Evolutionary conservation across 1,139 yeast species (phyloP), one percentile per base, ranked within the genome.

Genomic region (Blastobotrys raffinosifermentans): DNA sequence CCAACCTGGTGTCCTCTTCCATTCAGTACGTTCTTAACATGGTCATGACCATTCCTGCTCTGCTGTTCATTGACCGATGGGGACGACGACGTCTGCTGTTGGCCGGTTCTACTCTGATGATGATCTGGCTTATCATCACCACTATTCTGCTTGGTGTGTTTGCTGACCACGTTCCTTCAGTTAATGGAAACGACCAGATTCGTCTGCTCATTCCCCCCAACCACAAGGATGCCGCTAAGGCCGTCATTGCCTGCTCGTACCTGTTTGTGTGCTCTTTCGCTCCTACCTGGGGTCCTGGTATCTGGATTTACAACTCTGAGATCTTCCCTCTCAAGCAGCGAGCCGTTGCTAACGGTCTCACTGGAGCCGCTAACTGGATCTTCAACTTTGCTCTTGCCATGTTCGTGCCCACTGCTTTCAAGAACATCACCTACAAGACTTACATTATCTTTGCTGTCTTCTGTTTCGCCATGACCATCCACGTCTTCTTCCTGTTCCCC

Each of bases 251-350:
- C 43, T 73, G 77, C 39, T 56, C 77, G 16, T 78, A 78, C 59
- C 68, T 77, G 69, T 73, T 73, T 46, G 79, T 78, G 57, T 76
- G 77, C 39, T 77, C 82, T 29, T 73, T 77, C 32, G 80, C 81
- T 40, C 75, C 82, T 9, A 75, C 84, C 2, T 78, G 82, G 82
- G 80, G 79, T 55, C 77, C 74, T 26, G 73, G 71, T 45, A 67
- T 69, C 51, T 75, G 80, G 80, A 64, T 74, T 37, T 75, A 75
- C 66, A 65, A 73, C 70, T 73, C 63, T 3, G 69, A 65, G 58
- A 67, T 77, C 41, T 72, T 77, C 75, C 75, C 77, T 44, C 65
- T 75, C 35, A 65, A 76, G 58, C 79, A 74, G 61, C 69, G 80
- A 58, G 70, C 80, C 41, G 40, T 66, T 56, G 61, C 79, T 66